Evolutionary conservation across 495 filamentous ascomycete genomes (phyloP), one percentile per base, ranked within the genome.

Genomic region (Thozetella sp.): DNA sequence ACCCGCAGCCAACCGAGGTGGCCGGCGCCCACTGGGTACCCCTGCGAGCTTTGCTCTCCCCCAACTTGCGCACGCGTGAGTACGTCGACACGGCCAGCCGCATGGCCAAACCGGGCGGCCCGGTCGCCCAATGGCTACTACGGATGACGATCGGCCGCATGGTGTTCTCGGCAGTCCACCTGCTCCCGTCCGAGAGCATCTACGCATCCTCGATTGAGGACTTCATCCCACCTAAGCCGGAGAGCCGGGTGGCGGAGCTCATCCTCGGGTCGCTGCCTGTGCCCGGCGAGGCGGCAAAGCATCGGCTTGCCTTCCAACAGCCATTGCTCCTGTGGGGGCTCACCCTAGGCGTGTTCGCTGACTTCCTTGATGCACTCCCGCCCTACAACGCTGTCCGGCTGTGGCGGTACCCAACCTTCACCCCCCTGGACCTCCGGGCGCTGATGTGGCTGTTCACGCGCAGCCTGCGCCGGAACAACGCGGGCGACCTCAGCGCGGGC

Each of bases 1-100:
- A 48, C n/a, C 43, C 43, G 43, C 43, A 48, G 43, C 43, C 43
- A 20, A 48, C 43, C 43, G 43, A 48, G n/a, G 43, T 48, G 43
- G 43, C 43, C 3, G 43, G 43, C 43, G 43, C 43, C 11, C 43
- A 48, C n/a, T 48, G 43, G 43, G 43, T 48, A 3, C 43, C 43
- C 10, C 43, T 48, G 10, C 6, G 43, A 4, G 43, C 43, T 19
- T n/a, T 48, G 10, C 43, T 48, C 43, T 48, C 43, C 43, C 43
- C 43, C 11, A 48, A 48, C 43, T n/a, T 48, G 43, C 43, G 43
- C 43, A 48, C 43, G 10, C 43, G 43, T n/a, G 43, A 48, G 43
- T 48, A 48, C n/a, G 43, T 48, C 43, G 43, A 48, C 43, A 48
- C 43, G 4, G 43, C 43, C 43, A 48, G 43, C 43, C 43, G 43